Conservation (phyloP, 192 early-diverging fungal species). For the Coemansia sp. region DNA sequence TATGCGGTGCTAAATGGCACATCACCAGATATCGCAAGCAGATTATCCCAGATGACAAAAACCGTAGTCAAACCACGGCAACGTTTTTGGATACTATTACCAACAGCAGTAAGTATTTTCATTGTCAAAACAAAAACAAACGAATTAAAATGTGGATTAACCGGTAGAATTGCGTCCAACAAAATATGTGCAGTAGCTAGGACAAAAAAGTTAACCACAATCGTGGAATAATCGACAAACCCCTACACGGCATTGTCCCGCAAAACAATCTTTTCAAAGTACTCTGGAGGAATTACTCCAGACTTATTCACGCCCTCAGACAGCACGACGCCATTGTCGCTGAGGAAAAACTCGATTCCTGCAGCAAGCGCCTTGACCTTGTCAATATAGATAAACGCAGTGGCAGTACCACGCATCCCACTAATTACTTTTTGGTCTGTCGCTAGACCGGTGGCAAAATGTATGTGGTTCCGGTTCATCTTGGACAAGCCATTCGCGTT, state of each 20-base stretch:
- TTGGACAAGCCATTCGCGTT: conserved; percentile 61
- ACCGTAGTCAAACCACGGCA: background rate
- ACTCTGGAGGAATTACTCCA: conserved; percentile 64
- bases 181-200: too few relatives aligned
- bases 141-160: background rate
- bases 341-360: conserved; percentile 74
- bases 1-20: too few relatives aligned
- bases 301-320: conserved; percentile 62
- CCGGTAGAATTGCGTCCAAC: background rate
- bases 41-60: too few relatives aligned
- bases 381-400: conserved; percentile 84
- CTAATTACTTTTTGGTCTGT: conserved; percentile 72
- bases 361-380: conserved; percentile 64
- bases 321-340: conserved; percentile 80
- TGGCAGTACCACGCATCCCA: conserved; percentile 67
- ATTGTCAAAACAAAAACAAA: background rate
- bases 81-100: background rate
- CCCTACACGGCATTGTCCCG: background rate
- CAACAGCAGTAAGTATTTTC: background rate
- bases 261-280: conserved; percentile 64
- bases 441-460: conserved; percentile 73
- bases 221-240: too few relatives aligned
- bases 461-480: conserved; percentile 90
- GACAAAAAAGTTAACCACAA: too few relatives aligned
- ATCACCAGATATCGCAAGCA: too few relatives aligned